Conservation (phyloP, 1,284 basidiomycete genomes). For the Schizophyllum amplum region DNA sequence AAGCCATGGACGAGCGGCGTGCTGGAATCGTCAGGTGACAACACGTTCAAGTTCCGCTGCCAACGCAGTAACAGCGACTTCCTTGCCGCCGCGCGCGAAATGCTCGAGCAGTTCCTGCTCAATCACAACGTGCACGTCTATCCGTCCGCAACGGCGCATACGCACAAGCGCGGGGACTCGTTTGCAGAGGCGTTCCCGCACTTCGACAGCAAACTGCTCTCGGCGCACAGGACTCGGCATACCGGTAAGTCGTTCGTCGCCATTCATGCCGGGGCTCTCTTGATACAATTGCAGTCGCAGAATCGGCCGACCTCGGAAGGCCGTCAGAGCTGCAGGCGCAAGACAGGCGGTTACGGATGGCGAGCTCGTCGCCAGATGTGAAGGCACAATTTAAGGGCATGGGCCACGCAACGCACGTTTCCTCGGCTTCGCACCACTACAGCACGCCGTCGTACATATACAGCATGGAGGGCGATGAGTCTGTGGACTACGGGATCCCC, state of each 20-base stretch:
- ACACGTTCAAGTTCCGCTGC: slow-evolving; percentile 93
- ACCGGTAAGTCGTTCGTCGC: slow-evolving; percentile 33
- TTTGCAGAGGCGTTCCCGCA: slow-evolving; percentile 95
- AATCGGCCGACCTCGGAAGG: slow-evolving; percentile 69
- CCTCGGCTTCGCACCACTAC: not conserved
- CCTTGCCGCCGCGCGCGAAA: slow-evolving; percentile 81
- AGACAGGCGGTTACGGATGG: slow-evolving; percentile 73
- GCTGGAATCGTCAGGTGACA: slow-evolving; percentile 47
- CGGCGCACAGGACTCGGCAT: slow-evolving; percentile 49
- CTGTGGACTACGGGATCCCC: not conserved
- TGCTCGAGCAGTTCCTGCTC: slow-evolving; percentile 87
- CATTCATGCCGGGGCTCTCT: not conserved
- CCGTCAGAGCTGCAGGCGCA: slow-evolving; percentile 51
- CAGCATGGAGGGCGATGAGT: slow-evolving; percentile 57
- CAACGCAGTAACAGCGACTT: slow-evolving; percentile 93
- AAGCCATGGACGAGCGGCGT: slow-evolving; percentile 32
- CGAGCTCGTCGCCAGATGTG: slow-evolving; percentile 88
- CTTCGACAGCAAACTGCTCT: slow-evolving; percentile 91
- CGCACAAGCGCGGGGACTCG: slow-evolving; percentile 81
- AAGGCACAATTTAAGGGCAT: slow-evolving; percentile 82
- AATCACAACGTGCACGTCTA: slow-evolving; percentile 78
- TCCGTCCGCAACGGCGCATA: slow-evolving; percentile 63
- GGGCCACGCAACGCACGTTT: not conserved
- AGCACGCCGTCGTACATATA: slow-evolving; percentile 64
- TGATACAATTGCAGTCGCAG: slow-evolving; percentile 25